Conservation (phyloP, 1,284 basidiomycete genomes). For the Ceratobasidium papillatum region DNA sequence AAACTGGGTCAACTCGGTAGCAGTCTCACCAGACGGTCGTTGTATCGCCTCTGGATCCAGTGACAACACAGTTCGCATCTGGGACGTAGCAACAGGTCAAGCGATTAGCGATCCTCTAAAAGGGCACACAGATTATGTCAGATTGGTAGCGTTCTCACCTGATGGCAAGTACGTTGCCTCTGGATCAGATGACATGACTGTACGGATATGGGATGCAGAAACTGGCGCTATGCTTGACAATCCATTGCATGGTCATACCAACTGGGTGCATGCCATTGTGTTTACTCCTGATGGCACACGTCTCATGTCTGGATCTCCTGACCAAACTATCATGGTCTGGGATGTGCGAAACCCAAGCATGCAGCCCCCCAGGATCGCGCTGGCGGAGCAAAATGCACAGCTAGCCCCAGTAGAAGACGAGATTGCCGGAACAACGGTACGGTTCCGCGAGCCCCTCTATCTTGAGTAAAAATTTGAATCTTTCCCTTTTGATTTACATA, state of each 20-base stretch:
- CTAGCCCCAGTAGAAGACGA: not conserved
- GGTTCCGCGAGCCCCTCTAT: not conserved
- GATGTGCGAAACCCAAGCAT: constrained; percentile 60
- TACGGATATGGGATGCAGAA: constrained; percentile 85
- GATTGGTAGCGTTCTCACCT: constrained; percentile 80
- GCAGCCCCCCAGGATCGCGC: not conserved
- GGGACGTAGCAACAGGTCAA: constrained; percentile 77
- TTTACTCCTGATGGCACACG: constrained; percentile 85
- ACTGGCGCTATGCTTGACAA: constrained; percentile 74
- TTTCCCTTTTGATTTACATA: not conserved
- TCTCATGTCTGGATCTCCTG: constrained; percentile 82
- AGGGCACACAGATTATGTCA: constrained; percentile 77
- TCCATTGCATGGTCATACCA: constrained; percentile 79
- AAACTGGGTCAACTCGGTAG: constrained; percentile 74
- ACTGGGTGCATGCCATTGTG: constrained; percentile 84
- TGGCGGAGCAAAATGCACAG: not conserved
- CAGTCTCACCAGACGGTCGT: constrained; percentile 81
- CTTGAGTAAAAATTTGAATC: not conserved
- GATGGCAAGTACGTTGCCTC: constrained; percentile 84
- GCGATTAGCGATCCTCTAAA: constrained; percentile 66
- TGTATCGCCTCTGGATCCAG: constrained; percentile 87
- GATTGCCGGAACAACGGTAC: not conserved
- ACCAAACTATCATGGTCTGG: constrained; percentile 90
- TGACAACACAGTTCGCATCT: constrained; percentile 87
- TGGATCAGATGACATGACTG: constrained; percentile 84